A percentile compares a stretch with the other conserved stretches of the same genome.
Evolutionary conservation across 164 flowering plant genomes (phyloP).

Genomic region (Houttuynia cordata): DNA sequence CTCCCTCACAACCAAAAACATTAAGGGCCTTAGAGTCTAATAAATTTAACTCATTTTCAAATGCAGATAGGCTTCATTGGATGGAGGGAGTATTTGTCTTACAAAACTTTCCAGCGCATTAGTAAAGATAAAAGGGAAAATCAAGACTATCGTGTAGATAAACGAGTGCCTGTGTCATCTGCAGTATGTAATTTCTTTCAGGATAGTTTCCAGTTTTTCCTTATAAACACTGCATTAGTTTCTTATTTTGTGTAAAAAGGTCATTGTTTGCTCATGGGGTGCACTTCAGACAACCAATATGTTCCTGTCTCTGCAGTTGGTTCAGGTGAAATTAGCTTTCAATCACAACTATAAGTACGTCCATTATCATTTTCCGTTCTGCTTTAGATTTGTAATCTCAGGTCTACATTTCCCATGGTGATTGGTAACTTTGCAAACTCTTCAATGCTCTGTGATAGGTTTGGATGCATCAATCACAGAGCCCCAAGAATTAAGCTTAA

Average conservation of each 20-base stretch:
- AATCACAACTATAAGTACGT: not conserved
- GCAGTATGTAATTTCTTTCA: no score
- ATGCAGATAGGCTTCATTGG: no score
- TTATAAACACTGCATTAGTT: not conserved
- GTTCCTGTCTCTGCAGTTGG: conserved; percentile 31
- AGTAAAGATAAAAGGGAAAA: no score
- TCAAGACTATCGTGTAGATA: no score
- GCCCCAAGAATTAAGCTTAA: conserved; percentile 19
- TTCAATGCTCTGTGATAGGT: conserved; percentile 21
- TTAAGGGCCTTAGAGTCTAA: no score
- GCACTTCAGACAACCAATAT: conserved; percentile 7
- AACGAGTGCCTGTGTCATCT: no score
- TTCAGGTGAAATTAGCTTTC: conserved; percentile 29
- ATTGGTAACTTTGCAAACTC: not conserved
- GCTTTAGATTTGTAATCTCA: not conserved
- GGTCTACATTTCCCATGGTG: not conserved
- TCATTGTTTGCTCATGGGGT: not conserved
- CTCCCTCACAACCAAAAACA: no score
- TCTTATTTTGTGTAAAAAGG: not conserved
- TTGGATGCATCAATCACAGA: conserved; percentile 39
- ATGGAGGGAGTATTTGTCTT: no score
- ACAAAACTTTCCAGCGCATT: no score
- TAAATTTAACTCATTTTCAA: no score
- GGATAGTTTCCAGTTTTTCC: no score
- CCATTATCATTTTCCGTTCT: not conserved